Conservation (phyloP, 225 moss, liverwort and hornwort species). For the Lunularia cruciata region DNA sequence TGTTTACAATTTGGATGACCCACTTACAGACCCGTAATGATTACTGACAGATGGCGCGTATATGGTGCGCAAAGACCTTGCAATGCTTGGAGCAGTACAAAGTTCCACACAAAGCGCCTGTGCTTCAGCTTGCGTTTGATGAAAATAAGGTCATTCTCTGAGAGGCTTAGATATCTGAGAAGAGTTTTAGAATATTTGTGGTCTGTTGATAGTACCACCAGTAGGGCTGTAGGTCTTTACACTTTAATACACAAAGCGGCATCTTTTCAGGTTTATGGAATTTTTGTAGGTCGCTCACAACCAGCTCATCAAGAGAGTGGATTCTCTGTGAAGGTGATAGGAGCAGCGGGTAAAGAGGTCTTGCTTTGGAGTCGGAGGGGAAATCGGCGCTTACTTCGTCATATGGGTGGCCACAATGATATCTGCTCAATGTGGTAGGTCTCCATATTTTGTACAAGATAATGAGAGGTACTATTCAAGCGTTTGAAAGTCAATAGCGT, state of each 20-base stretch:
- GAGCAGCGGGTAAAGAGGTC: constrained; percentile 67
- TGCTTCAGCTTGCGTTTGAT: constrained; percentile 80
- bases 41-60: constrained; percentile 52
- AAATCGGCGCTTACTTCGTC: constrained; percentile 65
- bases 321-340: constrained; percentile 54
- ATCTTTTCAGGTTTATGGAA: too few relatives aligned
- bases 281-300: neutral
- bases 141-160: constrained; percentile 61
- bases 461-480: neutral
- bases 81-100: constrained; percentile 70
- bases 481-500: too few relatives aligned
- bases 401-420: constrained; percentile 65
- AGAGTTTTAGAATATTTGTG: neutral
- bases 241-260: too few relatives aligned
- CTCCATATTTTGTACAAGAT: neutral
- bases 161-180: constrained; percentile 16
- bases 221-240: too few relatives aligned
- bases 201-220: too few relatives aligned
- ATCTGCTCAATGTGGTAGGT: constrained; percentile 65
- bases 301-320: neutral
- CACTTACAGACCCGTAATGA: neutral
- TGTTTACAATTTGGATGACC: neutral
- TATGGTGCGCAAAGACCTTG: constrained; percentile 68
- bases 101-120: constrained; percentile 53
- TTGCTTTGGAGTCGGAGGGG: constrained; percentile 73